Base-by-base conservation (phyloP, 768 basidiomycete species). In the Rhizopogon vesiculosus region DNA sequence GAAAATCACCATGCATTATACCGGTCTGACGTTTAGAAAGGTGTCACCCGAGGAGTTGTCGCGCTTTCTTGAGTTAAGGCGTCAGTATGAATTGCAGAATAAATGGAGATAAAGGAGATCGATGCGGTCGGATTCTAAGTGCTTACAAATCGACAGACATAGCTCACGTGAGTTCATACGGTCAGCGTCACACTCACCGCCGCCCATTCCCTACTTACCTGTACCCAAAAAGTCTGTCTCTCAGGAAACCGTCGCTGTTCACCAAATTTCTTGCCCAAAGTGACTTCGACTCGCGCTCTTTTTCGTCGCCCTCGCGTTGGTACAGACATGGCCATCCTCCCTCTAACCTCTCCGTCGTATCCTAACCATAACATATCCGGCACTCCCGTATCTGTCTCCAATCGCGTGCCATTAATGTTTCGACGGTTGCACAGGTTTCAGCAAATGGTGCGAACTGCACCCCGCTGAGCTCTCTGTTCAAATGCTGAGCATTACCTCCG, bases 321-420 rank as follows among this genome's bases (percentile, higher is more conserved):
- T 64, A 56, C 58, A 58, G 59, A 54, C 57, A 72, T 72, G 71
- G 51, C 71, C 22, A 62, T 72, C 43, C 72, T 72, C 18, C 71
- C 71, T 42, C 51, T 72, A 44, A 64, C 69, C 13, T 64, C 69
- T 35, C 60, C 70, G 7, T 52, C 64, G 1, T 60, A 69, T 33
- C 52, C 66, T 25, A 54, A 61, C 31, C 64, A 69, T 42, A 33
- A 56, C 44, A 40, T 44, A 54, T 61, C 63, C 19, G 19, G 61
- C 4, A 7, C 40, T 28, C 55, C 61, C 55, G 57, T 42, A 22
- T 53, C 68, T 28, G 51, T 69, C 35, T 74, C 81, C 3, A 79
- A 77, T 42, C 84, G 89, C 18, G 73, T 94, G 25, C 91, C 91
- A 16, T 75, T 89, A 39, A 88, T 94, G 61, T 90, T 96, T 66